phyloP scores from a whole-genome alignment of 2,329 filamentous ascomycete species.

The Mycosphaerella sp. region DNA sequence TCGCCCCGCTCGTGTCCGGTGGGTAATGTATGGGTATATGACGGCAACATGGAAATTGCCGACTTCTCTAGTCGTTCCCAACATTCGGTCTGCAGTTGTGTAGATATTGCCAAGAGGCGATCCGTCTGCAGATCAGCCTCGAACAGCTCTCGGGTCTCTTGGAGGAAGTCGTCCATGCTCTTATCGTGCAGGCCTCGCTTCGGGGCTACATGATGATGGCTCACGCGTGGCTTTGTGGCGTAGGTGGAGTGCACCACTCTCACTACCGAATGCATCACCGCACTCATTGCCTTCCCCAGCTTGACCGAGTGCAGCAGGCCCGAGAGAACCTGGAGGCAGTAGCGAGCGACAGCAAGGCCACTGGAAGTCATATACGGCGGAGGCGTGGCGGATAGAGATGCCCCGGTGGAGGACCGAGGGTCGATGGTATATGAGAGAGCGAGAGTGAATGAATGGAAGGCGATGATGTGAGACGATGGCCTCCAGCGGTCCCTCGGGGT shows the following conservation, averaged over 20 bases:
- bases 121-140: constrained; percentile 39
- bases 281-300: constrained; percentile 25
- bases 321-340: constrained; percentile 17
- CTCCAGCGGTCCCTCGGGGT: no score
- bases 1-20: constrained; percentile 54
- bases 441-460: no score
- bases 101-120: constrained; percentile 41
- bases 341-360: constrained; percentile 15
- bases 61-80: constrained; percentile 49
- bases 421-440: no score
- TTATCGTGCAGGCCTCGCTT: constrained; percentile 31
- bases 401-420: no score
- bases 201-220: constrained; percentile 35
- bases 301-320: constrained; percentile 22
- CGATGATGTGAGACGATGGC: no score
- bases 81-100: constrained; percentile 47
- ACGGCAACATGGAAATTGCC: constrained; percentile 59
- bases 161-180: constrained; percentile 45
- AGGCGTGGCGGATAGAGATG: no score
- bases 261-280: constrained; percentile 23
- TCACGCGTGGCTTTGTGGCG: constrained; percentile 25
- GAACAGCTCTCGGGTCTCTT: constrained; percentile 39
- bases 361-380: constrained; percentile 19
- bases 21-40: constrained; percentile 56
- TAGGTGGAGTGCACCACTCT: constrained; percentile 17